A percentile compares a stretch with the other conserved stretches of the same genome.
Evolutionary conservation across 805 yeast species (phyloP).

Genomic region (Wickerhamomyces xylosicus): DNA sequence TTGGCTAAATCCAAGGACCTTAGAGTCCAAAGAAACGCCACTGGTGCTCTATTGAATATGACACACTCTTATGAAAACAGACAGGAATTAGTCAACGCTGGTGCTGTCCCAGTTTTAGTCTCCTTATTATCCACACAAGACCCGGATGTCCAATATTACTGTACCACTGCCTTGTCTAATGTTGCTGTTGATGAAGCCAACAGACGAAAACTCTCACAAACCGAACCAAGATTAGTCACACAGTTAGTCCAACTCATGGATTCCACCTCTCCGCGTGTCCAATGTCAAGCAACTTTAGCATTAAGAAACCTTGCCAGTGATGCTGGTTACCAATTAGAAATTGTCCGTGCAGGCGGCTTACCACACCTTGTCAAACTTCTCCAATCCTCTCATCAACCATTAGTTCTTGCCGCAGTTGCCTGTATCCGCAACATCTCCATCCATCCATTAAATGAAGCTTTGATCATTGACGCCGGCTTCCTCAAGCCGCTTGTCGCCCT

Average conservation of each 20-base stretch:
- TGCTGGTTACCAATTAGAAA: slow-evolving; percentile 90
- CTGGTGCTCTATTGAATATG: slow-evolving; percentile 97
- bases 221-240: slow-evolving; percentile 85
- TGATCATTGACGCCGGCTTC: slow-evolving; percentile 95
- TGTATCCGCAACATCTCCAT: slow-evolving; percentile 95
- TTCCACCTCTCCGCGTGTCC: slow-evolving; percentile 87
- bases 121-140: slow-evolving; percentile 77
- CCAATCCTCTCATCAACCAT: slow-evolving; percentile 83
- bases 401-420: slow-evolving; percentile 94
- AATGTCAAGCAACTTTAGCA: slow-evolving; percentile 97
- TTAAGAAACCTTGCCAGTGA: slow-evolving; percentile 93
- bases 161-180: slow-evolving; percentile 94
- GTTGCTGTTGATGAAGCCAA: slow-evolving; percentile 94
- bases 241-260: slow-evolving; percentile 89
- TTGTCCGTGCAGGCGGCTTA: slow-evolving; percentile 91
- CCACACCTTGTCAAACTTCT: slow-evolving; percentile 86
- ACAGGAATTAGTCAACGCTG: slow-evolving; percentile 93
- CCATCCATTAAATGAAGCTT: slow-evolving; percentile 91
- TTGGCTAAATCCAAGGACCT: slow-evolving; percentile 90
- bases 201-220: slow-evolving; percentile 77
- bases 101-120: slow-evolving; percentile 94
- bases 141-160: slow-evolving; percentile 95
- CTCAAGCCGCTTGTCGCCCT: slow-evolving; percentile 81
- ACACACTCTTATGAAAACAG: slow-evolving; percentile 96
- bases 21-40: slow-evolving; percentile 96